Conservation (phyloP, 352 stramenopile species). For the Phytophthora lateralis region DNA sequence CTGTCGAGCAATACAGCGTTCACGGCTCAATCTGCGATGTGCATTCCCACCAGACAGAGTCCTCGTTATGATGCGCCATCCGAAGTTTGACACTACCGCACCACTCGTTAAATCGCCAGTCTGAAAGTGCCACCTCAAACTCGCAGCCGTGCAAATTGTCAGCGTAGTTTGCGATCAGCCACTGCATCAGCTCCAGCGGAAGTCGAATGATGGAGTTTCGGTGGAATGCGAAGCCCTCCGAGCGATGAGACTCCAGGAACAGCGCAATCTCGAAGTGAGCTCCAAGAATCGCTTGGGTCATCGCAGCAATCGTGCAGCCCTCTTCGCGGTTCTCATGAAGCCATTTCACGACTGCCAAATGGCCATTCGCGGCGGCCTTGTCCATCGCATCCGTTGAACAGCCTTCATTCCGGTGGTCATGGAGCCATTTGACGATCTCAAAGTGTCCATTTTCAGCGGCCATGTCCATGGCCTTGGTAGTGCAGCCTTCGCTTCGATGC, state of each 20-base stretch:
- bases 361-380: conserved; percentile 23
- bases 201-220: conserved; percentile 30
- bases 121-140: conserved; percentile 28
- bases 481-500: conserved; percentile 33
- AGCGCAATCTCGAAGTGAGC: conserved; percentile 34
- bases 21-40: conserved; percentile 3
- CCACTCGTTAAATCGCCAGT: conserved; percentile 37
- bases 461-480: conserved; percentile 30
- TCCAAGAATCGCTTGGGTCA: conserved; percentile 29
- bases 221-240: conserved; percentile 25
- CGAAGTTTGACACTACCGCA: conserved; percentile 24
- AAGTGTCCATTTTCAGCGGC: conserved; percentile 37
- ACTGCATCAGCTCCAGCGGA: conserved; percentile 35
- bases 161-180: conserved; percentile 28
- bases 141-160: conserved; percentile 26
- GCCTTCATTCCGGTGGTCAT: conserved; percentile 30
- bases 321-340: conserved; percentile 34
- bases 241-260: conserved; percentile 26
- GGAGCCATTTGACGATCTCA: conserved; percentile 37
- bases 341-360: conserved; percentile 27
- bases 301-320: conserved; percentile 30
- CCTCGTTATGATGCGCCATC: conserved; percentile 30
- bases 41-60: conserved; percentile 35
- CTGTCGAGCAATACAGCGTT: not conserved
- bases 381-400: conserved; percentile 34